phyloP scores from a whole-genome alignment of 1,284 basidiomycete species.

The Puccinia sorghi region DNA sequence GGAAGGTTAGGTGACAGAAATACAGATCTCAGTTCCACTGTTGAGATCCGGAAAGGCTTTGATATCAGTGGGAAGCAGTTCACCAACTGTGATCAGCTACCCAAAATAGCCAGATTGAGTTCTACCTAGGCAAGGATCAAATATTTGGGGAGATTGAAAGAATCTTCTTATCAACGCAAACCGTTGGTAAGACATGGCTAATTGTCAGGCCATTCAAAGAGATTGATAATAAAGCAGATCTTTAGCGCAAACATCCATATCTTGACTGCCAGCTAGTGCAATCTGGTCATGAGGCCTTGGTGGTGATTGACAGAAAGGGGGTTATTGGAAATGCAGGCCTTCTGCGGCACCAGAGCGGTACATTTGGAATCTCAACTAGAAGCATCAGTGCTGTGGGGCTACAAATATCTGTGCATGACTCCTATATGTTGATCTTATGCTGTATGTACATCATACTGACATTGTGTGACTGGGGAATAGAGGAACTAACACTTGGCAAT shows the following conservation, averaged over 20 bases:
- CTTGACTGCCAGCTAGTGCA: slow-evolving; percentile 10
- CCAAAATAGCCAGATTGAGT: too few relatives aligned
- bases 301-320: background rate
- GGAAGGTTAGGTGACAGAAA: background rate
- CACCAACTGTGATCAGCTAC: too few relatives aligned
- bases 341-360: background rate
- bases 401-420: background rate
- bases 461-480: too few relatives aligned
- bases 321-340: slow-evolving; percentile 13
- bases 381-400: background rate
- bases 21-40: background rate
- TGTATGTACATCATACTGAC: background rate
- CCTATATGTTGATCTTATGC: background rate
- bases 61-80: background rate
- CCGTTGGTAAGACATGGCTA: background rate
- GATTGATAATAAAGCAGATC: background rate
- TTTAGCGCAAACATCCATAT: slow-evolving; percentile 1
- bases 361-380: background rate
- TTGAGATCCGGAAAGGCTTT: background rate
- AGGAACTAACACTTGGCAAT: too few relatives aligned
- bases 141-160: background rate
- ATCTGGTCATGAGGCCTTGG: background rate
- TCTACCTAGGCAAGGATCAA: slow-evolving; percentile 15
- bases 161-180: background rate
- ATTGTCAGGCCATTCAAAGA: slow-evolving; percentile 7